Percentiles rank a stretch among this genome's conserved stretches.
Evolutionary conservation across 2,329 filamentous ascomycete genomes (phyloP).

Genomic region (Dactylellina drechsleri): DNA sequence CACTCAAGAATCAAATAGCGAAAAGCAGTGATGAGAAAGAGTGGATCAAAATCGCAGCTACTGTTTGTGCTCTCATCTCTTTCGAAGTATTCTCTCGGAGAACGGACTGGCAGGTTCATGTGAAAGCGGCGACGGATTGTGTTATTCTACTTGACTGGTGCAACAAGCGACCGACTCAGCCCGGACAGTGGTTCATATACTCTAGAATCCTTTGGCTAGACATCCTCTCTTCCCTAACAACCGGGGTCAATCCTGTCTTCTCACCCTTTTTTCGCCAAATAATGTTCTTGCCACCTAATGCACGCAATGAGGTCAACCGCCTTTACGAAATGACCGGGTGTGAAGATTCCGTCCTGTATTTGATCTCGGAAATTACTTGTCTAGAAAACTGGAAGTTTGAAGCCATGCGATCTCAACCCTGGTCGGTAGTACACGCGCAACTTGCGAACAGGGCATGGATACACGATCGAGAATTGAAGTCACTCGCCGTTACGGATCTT

Average conservation of each 20-base stretch:
- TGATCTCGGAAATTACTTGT: conserved; percentile 53
- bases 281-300: conserved; percentile 32
- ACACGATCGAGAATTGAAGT: conserved; percentile 31
- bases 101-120: conserved; percentile 51
- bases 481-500: conserved; percentile 26
- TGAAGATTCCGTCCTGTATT: conserved; percentile 49
- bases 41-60: conserved; percentile 52
- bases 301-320: conserved; percentile 30
- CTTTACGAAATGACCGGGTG: conserved; percentile 49
- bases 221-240: conserved; percentile 48
- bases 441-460: conserved; percentile 11
- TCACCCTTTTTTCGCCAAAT: conserved; percentile 29
- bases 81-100: conserved; percentile 50
- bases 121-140: conserved; percentile 53
- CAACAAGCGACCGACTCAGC: conserved; percentile 32
- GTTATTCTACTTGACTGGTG: conserved; percentile 45
- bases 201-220: conserved; percentile 51
- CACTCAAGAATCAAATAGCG: conserved; percentile 45
- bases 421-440: conserved; percentile 5
- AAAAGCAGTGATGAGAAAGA: conserved; percentile 16
- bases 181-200: conserved; percentile 53
- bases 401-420: conserved; percentile 4
- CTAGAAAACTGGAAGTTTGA: conserved; percentile 52
- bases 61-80: conserved; percentile 52
- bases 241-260: conserved; percentile 28